phyloP scores from a whole-genome alignment of 768 basidiomycete genomes.

The Amylocystis lapponica region DNA sequence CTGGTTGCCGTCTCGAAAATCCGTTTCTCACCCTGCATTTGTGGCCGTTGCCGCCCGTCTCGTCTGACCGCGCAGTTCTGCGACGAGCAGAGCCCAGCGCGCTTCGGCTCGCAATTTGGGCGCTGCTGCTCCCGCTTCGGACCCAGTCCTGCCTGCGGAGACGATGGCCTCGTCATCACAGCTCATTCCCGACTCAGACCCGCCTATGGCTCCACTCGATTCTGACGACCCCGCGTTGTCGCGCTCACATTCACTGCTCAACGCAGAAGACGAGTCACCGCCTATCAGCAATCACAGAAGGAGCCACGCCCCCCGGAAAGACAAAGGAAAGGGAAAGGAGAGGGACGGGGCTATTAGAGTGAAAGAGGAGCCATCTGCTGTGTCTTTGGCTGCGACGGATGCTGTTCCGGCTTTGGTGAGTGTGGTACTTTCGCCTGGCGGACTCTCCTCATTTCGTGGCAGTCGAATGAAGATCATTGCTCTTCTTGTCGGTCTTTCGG shows the following conservation, averaged over 20 bases:
- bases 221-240: constrained; percentile 55
- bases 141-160: constrained; percentile 11
- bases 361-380: constrained; percentile 39
- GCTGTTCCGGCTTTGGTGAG: constrained; percentile 32
- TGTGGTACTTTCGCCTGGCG: constrained; percentile 11
- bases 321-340: constrained; percentile 47
- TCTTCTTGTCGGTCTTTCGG: constrained; percentile 80
- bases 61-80: constrained; percentile 3
- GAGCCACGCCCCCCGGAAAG: constrained; percentile 20
- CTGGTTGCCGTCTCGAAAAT: background rate
- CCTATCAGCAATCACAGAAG: constrained; percentile 2
- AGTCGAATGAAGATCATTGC: constrained; percentile 79
- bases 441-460: constrained; percentile 5
- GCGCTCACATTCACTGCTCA: constrained; percentile 46
- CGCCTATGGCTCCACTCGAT: constrained; percentile 47
- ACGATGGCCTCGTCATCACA: constrained; percentile 35
- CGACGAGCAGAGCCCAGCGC: constrained; percentile 21
- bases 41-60: too few species aligned
- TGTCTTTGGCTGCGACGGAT: constrained; percentile 33
- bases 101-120: constrained; percentile 21
- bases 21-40: background rate
- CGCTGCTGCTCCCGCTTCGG: constrained; percentile 8
- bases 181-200: constrained; percentile 50
- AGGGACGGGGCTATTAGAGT: constrained; percentile 30
- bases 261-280: constrained; percentile 19